These are phyloP conservation scores for Tolypocladium tundrense DNA, from an alignment of 2,329 filamentous ascomycete species.

Conservation along the genomic window DNA sequence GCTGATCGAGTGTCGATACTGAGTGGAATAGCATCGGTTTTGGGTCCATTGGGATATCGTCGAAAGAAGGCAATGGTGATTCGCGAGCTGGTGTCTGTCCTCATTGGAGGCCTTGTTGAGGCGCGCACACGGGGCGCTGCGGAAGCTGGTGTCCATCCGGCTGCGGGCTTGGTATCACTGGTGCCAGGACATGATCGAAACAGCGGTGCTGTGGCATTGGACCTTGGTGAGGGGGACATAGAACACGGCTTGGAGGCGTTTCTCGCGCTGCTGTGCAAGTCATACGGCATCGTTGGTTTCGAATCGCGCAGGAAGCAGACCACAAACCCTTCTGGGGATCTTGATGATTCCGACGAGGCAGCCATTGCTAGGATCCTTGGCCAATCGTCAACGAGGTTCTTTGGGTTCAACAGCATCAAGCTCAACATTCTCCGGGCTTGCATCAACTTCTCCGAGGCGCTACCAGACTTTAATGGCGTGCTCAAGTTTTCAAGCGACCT, in stretches of 20 bases:
- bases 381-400: conserved; percentile 50
- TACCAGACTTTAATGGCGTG: conserved; percentile 88
- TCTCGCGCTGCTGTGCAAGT: conserved; percentile 48
- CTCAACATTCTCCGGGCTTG: conserved; percentile 81
- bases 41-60: conserved; percentile 68
- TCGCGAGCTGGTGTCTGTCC: conserved; percentile 70
- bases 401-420: conserved; percentile 73
- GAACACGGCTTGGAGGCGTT: conserved; percentile 57
- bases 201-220: conserved; percentile 44
- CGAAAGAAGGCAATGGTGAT: conserved; percentile 88
- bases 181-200: conserved; percentile 41
- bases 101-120: conserved; percentile 79
- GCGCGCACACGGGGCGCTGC: conserved; percentile 87
- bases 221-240: conserved; percentile 54
- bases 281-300: conserved; percentile 52
- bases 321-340: conserved; percentile 6
- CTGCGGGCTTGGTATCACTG: conserved; percentile 70
- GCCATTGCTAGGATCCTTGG: conserved; percentile 47
- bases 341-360: conserved; percentile 39
- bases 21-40: conserved; percentile 77
- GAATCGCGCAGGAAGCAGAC: conserved; percentile 22
- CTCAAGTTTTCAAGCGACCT: conserved; percentile 77
- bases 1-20: conserved; percentile 71
- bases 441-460: conserved; percentile 84
- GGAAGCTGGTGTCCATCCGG: conserved; percentile 93